phyloP scores from a whole-genome alignment of 495 filamentous ascomycete species.

The Lasiosphaeriaceae sp. region DNA sequence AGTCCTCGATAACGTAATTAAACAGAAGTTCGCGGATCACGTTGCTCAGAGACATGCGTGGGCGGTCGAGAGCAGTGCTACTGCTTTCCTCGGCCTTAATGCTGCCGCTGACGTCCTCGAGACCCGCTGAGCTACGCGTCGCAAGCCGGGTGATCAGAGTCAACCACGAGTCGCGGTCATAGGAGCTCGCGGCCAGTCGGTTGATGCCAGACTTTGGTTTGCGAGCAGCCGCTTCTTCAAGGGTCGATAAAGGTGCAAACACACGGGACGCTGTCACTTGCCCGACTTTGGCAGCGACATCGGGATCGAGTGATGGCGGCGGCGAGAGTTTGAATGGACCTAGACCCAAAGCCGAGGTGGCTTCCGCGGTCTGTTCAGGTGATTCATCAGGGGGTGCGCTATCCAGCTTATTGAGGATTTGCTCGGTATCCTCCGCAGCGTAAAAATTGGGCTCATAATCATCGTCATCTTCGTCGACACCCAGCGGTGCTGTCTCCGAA shows the following conservation, averaged over 20 bases:
- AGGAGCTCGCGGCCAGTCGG: conserved; percentile 76
- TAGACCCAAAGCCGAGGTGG: conserved; percentile 48
- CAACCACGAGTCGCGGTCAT: conserved; percentile 88
- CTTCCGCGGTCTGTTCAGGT: conserved; percentile 24
- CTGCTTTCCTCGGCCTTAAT: conserved; percentile 49
- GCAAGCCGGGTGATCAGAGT: conserved; percentile 81
- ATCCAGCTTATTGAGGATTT: conserved; percentile 67
- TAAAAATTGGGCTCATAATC: conserved; percentile 87
- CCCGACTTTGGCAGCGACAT: conserved; percentile 64
- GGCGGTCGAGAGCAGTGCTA: conserved; percentile 11
- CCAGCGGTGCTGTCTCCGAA: conserved; percentile 45
- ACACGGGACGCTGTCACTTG: conserved; percentile 68
- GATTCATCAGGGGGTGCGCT: conserved; percentile 52
- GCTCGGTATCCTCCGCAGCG: conserved; percentile 65
- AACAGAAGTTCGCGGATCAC: conserved; percentile 75
- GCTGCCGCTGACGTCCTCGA: conserved; percentile 45
- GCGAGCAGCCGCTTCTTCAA: conserved; percentile 53
- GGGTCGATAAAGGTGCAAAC: conserved; percentile 67
- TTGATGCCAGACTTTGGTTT: conserved; percentile 67
- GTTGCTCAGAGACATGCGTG: conserved; percentile 51
- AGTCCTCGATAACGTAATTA: conserved; percentile 84
- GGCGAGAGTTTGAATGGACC: conserved; percentile 70
- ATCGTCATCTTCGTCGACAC: conserved; percentile 69
- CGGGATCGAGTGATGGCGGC: conserved; percentile 65
- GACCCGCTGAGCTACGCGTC: conserved; percentile 67